Base-by-base conservation (phyloP, 2,329 filamentous ascomycete genomes). In the Penicillium sp. region DNA sequence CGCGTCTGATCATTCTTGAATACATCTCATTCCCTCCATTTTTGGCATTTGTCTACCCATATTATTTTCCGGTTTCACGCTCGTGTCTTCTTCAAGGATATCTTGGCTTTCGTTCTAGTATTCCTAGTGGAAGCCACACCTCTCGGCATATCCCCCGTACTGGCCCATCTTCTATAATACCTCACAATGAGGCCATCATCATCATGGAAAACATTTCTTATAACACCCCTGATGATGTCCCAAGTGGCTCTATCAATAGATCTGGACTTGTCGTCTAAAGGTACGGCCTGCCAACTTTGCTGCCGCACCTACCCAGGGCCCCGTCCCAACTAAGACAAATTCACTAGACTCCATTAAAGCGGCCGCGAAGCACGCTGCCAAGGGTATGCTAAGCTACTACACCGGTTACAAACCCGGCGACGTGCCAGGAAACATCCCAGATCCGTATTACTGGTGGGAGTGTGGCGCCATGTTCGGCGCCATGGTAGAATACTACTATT, bases 401-500 rank as follows among this genome's bases (percentile, higher is more conserved):
- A 48, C 50, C 29, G 55, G 43, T n/a, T 55, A 44, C 34, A 8
- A 72, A 31, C 70, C 76, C 16, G 77, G 75, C 19, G 74, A 79
- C 56, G 71, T 75, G 11, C 74, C 78, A 9, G 79, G 79, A 33
- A 75, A 78, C 54, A 59, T 82, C 57, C 71, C 77, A 48, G 56
- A 66, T 3, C 80, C 81, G 2, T 71, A 71, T 43, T 69, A 66
- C 51, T 72, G 68, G 69, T 71, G 68, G 67, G 67, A 71, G 58
- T 59, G 63, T 2, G 69, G 67, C 28, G 66, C 67, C 19, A 68
- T 71, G 66, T 69, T 67, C 45, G 66, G 66, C 13, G 19, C 61
- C 2, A 46, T 71, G 49, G 64, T 71, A 48, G 64, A 71, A 47
- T 71, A 71, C 55, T 69, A 63, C 65, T 62, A 68, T 42, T 64